Percentiles rank a stretch among this genome's conserved stretches.
These are phyloP conservation scores for Tuctoria greenei DNA, from an alignment of 176 grass and related monocot genomes.

Conservation along the genomic window DNA sequence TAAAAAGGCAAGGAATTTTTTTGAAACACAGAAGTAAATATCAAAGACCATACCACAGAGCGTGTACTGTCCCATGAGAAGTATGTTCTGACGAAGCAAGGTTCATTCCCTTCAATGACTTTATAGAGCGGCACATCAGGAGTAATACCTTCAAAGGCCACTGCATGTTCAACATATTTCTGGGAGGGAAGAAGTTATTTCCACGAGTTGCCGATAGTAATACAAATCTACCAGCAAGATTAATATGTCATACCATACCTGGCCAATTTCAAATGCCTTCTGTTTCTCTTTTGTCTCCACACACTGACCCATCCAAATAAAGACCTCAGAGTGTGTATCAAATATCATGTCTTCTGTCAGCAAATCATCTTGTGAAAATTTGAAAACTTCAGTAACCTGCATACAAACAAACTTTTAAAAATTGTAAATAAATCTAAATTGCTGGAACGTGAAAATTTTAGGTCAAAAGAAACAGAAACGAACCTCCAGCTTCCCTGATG, in stretches of 20 bases:
- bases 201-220: constrained; percentile 17
- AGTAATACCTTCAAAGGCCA: constrained; percentile 66
- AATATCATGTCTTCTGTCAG: constrained; percentile 90
- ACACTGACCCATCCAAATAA: constrained; percentile 88
- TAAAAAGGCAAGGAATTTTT: background rate
- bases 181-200: constrained; percentile 37
- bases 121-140: constrained; percentile 72
- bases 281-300: constrained; percentile 83
- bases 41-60: constrained; percentile 53
- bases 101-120: constrained; percentile 84
- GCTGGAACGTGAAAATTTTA: constrained; percentile 10
- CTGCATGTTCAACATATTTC: constrained; percentile 80
- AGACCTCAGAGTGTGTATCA: constrained; percentile 78
- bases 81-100: constrained; percentile 88
- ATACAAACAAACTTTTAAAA: constrained; percentile 26
- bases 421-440: constrained; percentile 6
- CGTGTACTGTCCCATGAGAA: constrained; percentile 88
- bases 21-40: constrained; percentile 22
- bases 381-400: constrained; percentile 77
- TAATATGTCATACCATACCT: constrained; percentile 47
- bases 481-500: constrained; percentile 86
- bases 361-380: constrained; percentile 98
- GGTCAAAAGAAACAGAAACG: constrained; percentile 23
- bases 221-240: constrained; percentile 18
- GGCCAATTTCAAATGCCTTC: constrained; percentile 73